A percentile compares a stretch with the other conserved stretches of the same genome.
These are phyloP conservation scores for Pichia sp. DNA, from an alignment of 1,139 yeast genomes.

Conservation along the genomic window DNA sequence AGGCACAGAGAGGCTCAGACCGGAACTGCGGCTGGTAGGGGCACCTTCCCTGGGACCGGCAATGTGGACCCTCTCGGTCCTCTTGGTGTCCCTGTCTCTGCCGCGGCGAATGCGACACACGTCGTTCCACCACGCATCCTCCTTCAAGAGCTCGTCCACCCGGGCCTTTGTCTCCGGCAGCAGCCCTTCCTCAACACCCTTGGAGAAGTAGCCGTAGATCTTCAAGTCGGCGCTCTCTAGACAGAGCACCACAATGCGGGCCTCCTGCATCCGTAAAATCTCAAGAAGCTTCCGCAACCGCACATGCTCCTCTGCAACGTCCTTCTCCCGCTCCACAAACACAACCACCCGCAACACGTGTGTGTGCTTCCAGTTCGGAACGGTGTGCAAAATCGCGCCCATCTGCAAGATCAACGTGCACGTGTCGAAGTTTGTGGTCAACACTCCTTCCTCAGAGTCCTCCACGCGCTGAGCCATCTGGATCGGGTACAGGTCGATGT, in stretches of 20 bases:
- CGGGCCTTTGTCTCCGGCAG: conserved; percentile 32
- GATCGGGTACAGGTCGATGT: conserved; percentile 87
- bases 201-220: conserved; percentile 71
- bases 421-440: conserved; percentile 90
- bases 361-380: conserved; percentile 82
- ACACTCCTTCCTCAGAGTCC: conserved; percentile 57
- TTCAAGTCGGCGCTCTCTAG: conserved; percentile 56
- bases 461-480: conserved; percentile 81
- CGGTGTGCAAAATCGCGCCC: conserved; percentile 89
- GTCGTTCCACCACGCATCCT: conserved; percentile 46
- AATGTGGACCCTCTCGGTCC: conserved; percentile 16
- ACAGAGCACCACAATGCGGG: conserved; percentile 68
- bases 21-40: no score
- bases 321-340: conserved; percentile 74
- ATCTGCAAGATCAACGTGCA: conserved; percentile 87
- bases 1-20: background rate
- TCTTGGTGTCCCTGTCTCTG: background rate
- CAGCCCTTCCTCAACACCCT: conserved; percentile 46
- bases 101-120: conserved; percentile 34
- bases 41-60: background rate
- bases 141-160: conserved; percentile 36
- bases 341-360: conserved; percentile 76
- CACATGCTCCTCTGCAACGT: conserved; percentile 63
- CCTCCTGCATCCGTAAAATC: conserved; percentile 71
- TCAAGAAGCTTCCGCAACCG: conserved; percentile 62